Percentiles rank a stretch among this genome's conserved stretches.
phyloP scores from a whole-genome alignment of 306 rosid species.

The Prunus dulcis region DNA sequence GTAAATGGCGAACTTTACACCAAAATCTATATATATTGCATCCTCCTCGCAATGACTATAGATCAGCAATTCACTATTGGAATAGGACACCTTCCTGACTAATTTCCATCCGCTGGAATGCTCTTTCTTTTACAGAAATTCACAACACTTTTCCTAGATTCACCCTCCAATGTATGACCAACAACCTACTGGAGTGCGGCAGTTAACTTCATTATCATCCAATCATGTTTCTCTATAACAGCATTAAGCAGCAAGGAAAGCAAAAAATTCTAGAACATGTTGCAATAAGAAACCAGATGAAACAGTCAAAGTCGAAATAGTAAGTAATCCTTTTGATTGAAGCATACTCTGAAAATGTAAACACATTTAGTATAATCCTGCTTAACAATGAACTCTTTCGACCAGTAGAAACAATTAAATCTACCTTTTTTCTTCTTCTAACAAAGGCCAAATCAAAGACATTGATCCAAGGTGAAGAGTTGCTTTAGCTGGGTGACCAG shows the following conservation, averaged over 20 bases:
- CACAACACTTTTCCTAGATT: no score
- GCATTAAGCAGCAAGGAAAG: background rate
- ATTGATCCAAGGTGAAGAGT: slow-evolving; percentile 18
- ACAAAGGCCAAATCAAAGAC: background rate
- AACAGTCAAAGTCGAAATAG: background rate
- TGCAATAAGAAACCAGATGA: slow-evolving; percentile 3
- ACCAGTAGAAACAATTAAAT: background rate
- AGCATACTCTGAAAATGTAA: background rate
- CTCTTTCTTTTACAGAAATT: no score
- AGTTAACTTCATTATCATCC: background rate
- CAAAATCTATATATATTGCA: no score
- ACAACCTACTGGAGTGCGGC: background rate
- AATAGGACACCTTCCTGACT: no score
- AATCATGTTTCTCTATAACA: background rate
- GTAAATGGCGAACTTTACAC: no score
- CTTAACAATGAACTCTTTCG: background rate
- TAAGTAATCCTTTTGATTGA: background rate
- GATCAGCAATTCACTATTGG: no score
- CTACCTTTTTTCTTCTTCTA: background rate
- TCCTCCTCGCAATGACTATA: no score
- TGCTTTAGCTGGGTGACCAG: slow-evolving; percentile 1
- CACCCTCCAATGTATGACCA: no score
- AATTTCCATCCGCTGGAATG: no score
- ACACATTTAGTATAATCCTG: slow-evolving; percentile 3
- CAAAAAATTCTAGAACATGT: background rate